A percentile compares a stretch with the other conserved stretches of the same genome.
Conservation (phyloP, 495 filamentous ascomycete genomes). For the Coniosporium apollinis region DNA sequence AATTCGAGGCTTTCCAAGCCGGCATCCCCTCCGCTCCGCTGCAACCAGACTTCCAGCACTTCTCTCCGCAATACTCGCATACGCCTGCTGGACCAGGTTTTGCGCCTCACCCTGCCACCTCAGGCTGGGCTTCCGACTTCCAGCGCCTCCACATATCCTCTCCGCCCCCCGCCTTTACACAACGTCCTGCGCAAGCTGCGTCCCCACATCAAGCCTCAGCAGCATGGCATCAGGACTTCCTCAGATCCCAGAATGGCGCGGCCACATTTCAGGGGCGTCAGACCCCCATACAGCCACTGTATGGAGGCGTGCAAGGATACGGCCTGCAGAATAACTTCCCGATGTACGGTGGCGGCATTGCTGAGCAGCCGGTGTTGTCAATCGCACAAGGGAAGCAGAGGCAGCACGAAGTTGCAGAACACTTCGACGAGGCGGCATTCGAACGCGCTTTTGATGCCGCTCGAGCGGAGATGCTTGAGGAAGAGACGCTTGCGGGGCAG, state of each 20-base stretch:
- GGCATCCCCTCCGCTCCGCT: slow-evolving; percentile 23
- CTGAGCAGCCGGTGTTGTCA: not conserved
- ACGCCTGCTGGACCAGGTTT: slow-evolving; percentile 6
- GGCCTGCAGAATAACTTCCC: slow-evolving; percentile 8
- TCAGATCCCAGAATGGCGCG: slow-evolving; percentile 7
- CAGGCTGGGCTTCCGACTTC: slow-evolving; percentile 25
- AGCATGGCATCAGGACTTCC: slow-evolving; percentile 22
- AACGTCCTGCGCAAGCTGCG: slow-evolving; percentile 2
- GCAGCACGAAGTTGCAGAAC: slow-evolving; percentile 2
- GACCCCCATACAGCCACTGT: not conserved
- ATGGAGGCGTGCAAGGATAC: no score
- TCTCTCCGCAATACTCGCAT: slow-evolving; percentile 4
- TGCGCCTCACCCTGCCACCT: slow-evolving; percentile 6
- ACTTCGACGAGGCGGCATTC: slow-evolving; percentile 47
- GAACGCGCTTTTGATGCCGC: slow-evolving; percentile 40
- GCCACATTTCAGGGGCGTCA: slow-evolving; percentile 3
- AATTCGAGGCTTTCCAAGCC: slow-evolving; percentile 58
- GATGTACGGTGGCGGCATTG: not conserved
- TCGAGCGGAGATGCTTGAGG: slow-evolving; percentile 10
- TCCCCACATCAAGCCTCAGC: slow-evolving; percentile 6
- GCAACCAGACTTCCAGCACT: slow-evolving; percentile 12
- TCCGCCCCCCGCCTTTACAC: slow-evolving; percentile 2
- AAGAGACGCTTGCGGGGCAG: not conserved
- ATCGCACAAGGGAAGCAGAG: slow-evolving; percentile 14
- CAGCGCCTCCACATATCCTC: slow-evolving; percentile 19